These are phyloP conservation scores for Scedosporium dehoogii DNA, from an alignment of 2,329 filamentous ascomycete genomes.

Conservation along the genomic window DNA sequence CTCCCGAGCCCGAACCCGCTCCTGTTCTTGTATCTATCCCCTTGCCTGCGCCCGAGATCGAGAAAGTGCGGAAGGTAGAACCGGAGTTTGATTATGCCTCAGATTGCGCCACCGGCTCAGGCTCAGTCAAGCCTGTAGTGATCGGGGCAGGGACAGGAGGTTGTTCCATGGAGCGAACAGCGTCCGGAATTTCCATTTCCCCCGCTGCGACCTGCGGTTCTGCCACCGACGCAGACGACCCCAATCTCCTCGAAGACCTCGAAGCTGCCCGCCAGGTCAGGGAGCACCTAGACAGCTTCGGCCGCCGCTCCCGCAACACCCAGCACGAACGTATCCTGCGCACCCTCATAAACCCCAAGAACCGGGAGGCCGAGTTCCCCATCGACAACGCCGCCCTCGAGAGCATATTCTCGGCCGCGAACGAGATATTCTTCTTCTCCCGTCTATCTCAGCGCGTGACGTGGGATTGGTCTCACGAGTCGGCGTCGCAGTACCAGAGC, in stretches of 20 bases:
- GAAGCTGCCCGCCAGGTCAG: conserved; percentile 39
- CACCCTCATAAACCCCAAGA: conserved; percentile 44
- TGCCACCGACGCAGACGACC: conserved; percentile 15
- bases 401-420: conserved; percentile 49
- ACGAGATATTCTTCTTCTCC: conserved; percentile 53
- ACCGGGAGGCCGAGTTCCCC: conserved; percentile 33
- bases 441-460: conserved; percentile 45
- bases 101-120: background rate
- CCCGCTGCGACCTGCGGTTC: conserved; percentile 20
- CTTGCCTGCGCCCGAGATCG: background rate
- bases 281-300: conserved; percentile 33
- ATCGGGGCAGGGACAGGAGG: background rate
- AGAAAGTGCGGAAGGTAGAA: background rate
- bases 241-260: conserved; percentile 32
- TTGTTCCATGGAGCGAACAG: conserved; percentile 35
- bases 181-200: conserved; percentile 37
- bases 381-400: conserved; percentile 48
- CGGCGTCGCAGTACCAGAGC: conserved; percentile 37
- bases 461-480: conserved; percentile 51
- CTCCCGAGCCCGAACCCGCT: background rate
- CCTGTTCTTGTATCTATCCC: background rate
- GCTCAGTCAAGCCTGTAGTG: background rate
- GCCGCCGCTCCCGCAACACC: conserved; percentile 35
- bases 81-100: background rate
- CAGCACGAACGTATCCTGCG: conserved; percentile 48